Conservation (phyloP, 2,329 filamentous ascomycete species). For the Clonostachys solani region DNA sequence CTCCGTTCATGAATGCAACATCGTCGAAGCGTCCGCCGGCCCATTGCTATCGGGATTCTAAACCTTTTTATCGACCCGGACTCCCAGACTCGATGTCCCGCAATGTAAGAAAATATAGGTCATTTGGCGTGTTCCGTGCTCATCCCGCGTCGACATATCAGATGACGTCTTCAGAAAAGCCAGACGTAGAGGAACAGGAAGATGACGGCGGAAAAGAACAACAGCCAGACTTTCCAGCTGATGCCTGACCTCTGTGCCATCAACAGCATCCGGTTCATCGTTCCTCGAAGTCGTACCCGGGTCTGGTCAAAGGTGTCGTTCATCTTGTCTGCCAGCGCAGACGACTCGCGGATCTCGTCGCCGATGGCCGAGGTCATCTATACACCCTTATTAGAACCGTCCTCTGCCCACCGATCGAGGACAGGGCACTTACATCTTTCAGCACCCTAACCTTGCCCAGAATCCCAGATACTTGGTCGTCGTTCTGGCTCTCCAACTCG, state of each 20-base stretch:
- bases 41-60: too few relatives aligned
- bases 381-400: background rate
- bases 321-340: conserved; percentile 87
- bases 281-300: conserved; percentile 73
- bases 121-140: background rate
- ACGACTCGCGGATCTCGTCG: conserved; percentile 89
- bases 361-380: conserved; percentile 91
- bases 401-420: background rate
- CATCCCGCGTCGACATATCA: background rate
- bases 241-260: conserved; percentile 97
- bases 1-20: too few relatives aligned
- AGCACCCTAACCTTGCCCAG: conserved; percentile 83
- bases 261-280: conserved; percentile 94
- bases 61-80: background rate
- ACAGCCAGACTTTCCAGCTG: conserved; percentile 90
- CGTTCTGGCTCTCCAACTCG: conserved; percentile 94
- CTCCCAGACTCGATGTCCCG: too few relatives aligned
- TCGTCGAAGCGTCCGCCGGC: too few relatives aligned
- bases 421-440: conserved; percentile 66
- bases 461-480: conserved; percentile 84
- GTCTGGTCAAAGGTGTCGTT: conserved; percentile 92
- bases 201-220: conserved; percentile 80
- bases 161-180: conserved; percentile 57
- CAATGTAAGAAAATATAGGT: background rate
- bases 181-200: conserved; percentile 89